Evolutionary conservation across 2,329 filamentous ascomycete genomes (phyloP), one percentile per base, ranked within the genome.

Genomic region (Seiridium cupressi): DNA sequence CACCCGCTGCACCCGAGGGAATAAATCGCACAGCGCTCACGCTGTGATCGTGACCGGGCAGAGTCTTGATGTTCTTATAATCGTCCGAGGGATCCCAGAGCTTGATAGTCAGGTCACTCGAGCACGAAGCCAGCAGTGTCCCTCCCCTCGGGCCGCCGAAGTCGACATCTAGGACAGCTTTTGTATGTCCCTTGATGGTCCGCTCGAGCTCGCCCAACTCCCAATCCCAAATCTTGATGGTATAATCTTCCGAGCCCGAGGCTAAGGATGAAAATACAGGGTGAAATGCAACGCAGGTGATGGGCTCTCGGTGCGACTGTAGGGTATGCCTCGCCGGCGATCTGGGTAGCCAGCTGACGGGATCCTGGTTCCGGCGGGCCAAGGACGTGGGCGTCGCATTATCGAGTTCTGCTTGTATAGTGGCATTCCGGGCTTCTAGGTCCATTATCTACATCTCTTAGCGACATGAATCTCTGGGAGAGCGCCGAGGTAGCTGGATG

Each of bases 191-290:
- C 72, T 97, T 97, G 60, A 97, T 84, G 0, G 93, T 97, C 63
- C 89, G 82, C 73, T 97, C 93, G 3, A 96, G 81, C 75, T 97
- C 93, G 53, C 94, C 94, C 32, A 96, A 78, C 70, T 97, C 93
- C 90, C 93, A 97, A 71, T 97, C 93, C 93, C 93, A 97, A 59
- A 97, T 93, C 71, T 97, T 97, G 74, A 98, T 96, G 6, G 91
- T 96, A 58, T 87, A 91, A 74, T 97, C 94, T 73, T 97, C 93
- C 7, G 93, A 96, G 13, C 91, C 93, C 0, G 92, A 95, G 8
- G 93, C 94, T 31, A 97, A 81, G 4, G 91, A 94, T 8, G 92
- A 94, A 76, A 96, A 97, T 38, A 95, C 83, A 0, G 93, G 93
- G 72, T 97, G 93, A 72, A 97, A 97, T 13, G 93, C 93, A 60